phyloP scores from a whole-genome alignment of 768 basidiomycete species.

The Filobasidium floriforme region DNA sequence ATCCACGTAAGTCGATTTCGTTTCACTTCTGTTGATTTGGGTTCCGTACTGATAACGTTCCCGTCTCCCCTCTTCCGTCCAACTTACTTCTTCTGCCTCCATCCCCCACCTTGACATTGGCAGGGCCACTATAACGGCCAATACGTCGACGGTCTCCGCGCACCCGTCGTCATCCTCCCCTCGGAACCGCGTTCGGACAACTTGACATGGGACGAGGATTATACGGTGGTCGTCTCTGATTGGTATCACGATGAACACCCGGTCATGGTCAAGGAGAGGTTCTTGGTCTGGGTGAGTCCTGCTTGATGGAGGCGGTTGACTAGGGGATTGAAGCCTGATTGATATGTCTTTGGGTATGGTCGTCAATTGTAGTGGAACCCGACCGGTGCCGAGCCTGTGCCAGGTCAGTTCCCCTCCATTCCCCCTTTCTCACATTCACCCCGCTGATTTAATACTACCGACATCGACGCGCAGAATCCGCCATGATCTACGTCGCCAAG shows the following conservation, averaged over 20 bases:
- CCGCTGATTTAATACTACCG: background rate
- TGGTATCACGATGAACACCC: constrained; percentile 83
- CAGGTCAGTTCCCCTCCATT: constrained; percentile 50
- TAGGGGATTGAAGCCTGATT: no score
- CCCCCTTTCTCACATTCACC: constrained; percentile 1
- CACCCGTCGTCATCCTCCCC: constrained; percentile 65
- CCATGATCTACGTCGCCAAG: constrained; percentile 74
- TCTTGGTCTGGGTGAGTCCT: constrained; percentile 52
- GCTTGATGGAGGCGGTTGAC: no score
- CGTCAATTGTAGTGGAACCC: constrained; percentile 60
- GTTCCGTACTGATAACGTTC: no score
- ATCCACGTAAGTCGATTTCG: constrained; percentile 38
- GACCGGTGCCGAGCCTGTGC: constrained; percentile 77
- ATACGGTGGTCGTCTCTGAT: constrained; percentile 73
- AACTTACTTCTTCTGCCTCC: no score
- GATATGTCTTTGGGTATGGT: constrained; percentile 12
- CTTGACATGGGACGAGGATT: constrained; percentile 78
- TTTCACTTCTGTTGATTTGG: no score
- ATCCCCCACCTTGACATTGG: no score
- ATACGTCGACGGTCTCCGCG: constrained; percentile 87
- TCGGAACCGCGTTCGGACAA: constrained; percentile 47
- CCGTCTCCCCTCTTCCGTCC: no score
- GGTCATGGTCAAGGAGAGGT: constrained; percentile 54
- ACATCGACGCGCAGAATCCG: background rate
- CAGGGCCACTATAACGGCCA: constrained; percentile 51